Evolutionary conservation across 306 rosid genomes (phyloP).

Genomic region (Lathyrus sativus): DNA sequence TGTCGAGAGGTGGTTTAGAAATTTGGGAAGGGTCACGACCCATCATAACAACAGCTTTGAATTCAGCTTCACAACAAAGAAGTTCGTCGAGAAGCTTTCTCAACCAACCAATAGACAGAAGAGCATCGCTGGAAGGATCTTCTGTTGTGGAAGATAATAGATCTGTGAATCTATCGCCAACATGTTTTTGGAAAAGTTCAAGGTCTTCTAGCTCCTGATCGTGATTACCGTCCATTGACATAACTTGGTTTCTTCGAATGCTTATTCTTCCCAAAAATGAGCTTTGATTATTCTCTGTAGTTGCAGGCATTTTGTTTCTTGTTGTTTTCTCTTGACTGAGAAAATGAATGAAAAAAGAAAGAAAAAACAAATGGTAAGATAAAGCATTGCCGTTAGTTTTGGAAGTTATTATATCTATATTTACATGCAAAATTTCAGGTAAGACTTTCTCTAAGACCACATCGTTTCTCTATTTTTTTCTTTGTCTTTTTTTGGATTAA

Average conservation of each 20-base stretch:
- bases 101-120: constrained; percentile 74
- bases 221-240: constrained; percentile 77
- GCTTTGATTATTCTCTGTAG: constrained; percentile 68
- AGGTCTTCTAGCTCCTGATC: constrained; percentile 85
- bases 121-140: constrained; percentile 42
- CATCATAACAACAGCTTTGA: constrained; percentile 76
- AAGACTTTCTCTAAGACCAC: constrained; percentile 35
- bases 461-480: constrained; percentile 47
- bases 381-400: constrained; percentile 31
- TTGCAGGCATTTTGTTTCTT: constrained; percentile 60
- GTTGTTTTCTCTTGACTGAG: neutral
- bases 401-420: constrained; percentile 35
- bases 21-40: constrained; percentile 74
- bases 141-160: constrained; percentile 57
- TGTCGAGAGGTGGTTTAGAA: constrained; percentile 78
- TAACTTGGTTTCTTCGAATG: constrained; percentile 84
- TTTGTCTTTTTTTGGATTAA: constrained; percentile 31
- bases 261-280: constrained; percentile 91
- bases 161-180: constrained; percentile 64
- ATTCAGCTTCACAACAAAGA: constrained; percentile 90
- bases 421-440: constrained; percentile 41
- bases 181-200: constrained; percentile 79
- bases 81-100: constrained; percentile 73
- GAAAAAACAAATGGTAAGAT: constrained; percentile 16
- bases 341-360: neutral